Percentiles rank a stretch among this genome's conserved stretches.
These are phyloP conservation scores for Grammothele lineata DNA, from an alignment of 768 basidiomycete genomes.

Conservation along the genomic window DNA sequence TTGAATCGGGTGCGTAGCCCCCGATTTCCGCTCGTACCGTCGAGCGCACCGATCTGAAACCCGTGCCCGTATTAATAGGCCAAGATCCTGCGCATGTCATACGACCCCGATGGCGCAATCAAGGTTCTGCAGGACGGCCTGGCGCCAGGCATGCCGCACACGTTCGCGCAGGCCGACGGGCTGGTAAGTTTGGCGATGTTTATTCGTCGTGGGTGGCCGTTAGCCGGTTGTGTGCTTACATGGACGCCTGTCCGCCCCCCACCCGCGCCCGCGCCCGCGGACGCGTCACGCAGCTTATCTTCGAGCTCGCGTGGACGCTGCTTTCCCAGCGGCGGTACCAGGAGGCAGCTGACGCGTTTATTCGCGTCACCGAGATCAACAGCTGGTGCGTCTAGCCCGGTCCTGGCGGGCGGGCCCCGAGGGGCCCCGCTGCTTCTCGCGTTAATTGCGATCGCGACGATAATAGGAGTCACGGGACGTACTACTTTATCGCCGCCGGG, in stretches of 20 bases:
- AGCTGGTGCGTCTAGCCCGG: slow-evolving; percentile 63
- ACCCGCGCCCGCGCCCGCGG: neutral
- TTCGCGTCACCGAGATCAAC: slow-evolving; percentile 62
- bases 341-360: slow-evolving; percentile 64
- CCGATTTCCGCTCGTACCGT: neutral
- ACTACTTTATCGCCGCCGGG: slow-evolving; percentile 75
- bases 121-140: slow-evolving; percentile 55
- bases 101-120: slow-evolving; percentile 64
- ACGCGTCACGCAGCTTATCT: slow-evolving; percentile 48
- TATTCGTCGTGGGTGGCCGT: neutral
- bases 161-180: slow-evolving; percentile 70
- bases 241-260: neutral
- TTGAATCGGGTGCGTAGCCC: slow-evolving; percentile 51
- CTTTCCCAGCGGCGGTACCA: slow-evolving; percentile 59
- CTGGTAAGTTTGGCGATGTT: slow-evolving; percentile 38
- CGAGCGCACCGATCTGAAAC: neutral
- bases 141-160: slow-evolving; percentile 43
- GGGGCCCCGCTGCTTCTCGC: no score
- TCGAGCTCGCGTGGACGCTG: slow-evolving; percentile 77
- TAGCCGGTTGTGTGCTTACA: neutral
- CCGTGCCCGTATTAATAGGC: slow-evolving; percentile 38
- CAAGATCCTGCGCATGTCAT: slow-evolving; percentile 70
- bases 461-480: slow-evolving; percentile 76
- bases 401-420: no score
- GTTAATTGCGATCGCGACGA: no score